Percentiles rank a stretch among this genome's conserved stretches.
Evolutionary conservation across 331 rosid genomes (phyloP).

Genomic region (Phaseolus coccineus): DNA sequence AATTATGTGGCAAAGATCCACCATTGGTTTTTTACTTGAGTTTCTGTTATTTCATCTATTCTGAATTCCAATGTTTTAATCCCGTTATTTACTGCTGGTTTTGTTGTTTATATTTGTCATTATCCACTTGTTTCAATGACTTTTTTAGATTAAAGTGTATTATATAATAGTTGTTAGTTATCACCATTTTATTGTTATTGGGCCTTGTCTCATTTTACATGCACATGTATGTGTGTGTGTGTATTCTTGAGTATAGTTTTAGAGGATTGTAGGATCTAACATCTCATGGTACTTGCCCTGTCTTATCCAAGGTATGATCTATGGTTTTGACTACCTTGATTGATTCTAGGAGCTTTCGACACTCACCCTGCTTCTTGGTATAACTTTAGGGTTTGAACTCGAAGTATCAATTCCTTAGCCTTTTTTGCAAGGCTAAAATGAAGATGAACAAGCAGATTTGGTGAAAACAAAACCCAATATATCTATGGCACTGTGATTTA

Average conservation of each 20-base stretch:
- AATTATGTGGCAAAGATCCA: neutral
- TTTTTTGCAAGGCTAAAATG: conserved; percentile 1
- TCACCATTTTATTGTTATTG: neutral
- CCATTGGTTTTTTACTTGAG: neutral
- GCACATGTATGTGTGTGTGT: neutral
- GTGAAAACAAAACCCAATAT: neutral
- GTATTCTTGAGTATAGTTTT: neutral
- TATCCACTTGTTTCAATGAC: neutral
- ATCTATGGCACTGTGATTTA: neutral
- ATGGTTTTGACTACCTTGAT: neutral
- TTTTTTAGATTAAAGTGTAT: neutral
- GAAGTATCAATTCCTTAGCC: neutral
- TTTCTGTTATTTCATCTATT: neutral
- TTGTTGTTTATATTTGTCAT: neutral
- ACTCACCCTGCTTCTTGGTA: neutral
- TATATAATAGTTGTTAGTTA: neutral
- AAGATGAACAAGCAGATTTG: conserved; percentile 1
- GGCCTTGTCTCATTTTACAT: neutral
- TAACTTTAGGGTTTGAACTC: neutral
- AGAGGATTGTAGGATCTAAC: neutral
- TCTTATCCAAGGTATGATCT: neutral
- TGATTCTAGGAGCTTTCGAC: neutral
- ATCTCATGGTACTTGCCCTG: neutral
- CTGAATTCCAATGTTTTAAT: neutral
- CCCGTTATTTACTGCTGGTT: neutral